Evolutionary conservation across 208 protist species (phyloP).

Genomic region (Crithidia acanthocephali): DNA sequence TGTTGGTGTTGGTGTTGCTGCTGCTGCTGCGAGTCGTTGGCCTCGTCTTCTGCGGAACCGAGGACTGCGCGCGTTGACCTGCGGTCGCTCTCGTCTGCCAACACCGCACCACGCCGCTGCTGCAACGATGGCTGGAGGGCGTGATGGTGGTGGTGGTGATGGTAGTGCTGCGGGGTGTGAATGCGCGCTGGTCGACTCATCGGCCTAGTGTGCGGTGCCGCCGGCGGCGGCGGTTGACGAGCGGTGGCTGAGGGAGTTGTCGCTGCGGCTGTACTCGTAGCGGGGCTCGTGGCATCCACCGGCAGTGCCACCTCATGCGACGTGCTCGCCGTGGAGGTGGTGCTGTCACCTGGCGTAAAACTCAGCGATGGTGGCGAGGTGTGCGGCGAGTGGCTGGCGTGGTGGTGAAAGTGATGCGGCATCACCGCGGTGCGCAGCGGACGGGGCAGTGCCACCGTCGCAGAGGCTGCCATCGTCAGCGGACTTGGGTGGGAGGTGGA

Average conservation of each 20-base stretch:
- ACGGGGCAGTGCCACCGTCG: neutral
- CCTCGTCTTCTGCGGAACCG: neutral
- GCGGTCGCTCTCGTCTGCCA: neutral
- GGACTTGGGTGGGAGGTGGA: neutral
- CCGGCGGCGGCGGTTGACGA: neutral
- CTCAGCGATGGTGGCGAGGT: neutral
- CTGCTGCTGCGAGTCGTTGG: too few relatives aligned
- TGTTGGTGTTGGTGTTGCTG: too few relatives aligned
- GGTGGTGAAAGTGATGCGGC: constrained; percentile 7
- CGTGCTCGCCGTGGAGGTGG: neutral
- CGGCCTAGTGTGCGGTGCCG: neutral
- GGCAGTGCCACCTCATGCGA: neutral
- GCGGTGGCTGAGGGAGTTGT: neutral
- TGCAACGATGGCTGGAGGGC: neutral
- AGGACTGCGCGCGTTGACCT: too few relatives aligned
- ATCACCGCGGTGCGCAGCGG: neutral
- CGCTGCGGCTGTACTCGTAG: neutral
- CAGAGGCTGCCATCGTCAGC: neutral
- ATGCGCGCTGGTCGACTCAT: neutral
- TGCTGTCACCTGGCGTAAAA: neutral
- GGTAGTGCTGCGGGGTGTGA: constrained; percentile 1
- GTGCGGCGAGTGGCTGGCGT: neutral
- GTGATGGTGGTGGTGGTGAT: constrained; percentile 5
- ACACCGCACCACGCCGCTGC: constrained; percentile 10
- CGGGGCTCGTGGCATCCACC: neutral